Conservation (phyloP, 1,139 yeast species). For the Lodderomyces margitis region DNA sequence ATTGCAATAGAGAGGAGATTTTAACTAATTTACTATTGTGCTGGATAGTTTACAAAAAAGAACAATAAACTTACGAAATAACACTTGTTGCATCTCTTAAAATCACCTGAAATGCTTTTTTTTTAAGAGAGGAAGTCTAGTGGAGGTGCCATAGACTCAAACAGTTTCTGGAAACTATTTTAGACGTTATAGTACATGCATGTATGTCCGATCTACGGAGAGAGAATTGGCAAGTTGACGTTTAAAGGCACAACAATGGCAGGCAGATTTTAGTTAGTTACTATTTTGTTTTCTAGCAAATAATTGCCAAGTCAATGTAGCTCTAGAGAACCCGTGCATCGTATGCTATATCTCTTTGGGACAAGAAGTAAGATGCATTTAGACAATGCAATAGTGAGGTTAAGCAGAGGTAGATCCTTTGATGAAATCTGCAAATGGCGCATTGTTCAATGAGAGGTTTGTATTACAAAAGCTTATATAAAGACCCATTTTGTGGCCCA, state of each 20-base stretch:
- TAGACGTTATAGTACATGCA: not conserved
- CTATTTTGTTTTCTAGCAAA: too few relatives aligned
- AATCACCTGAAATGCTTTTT: not conserved
- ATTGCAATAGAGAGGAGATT: too few relatives aligned
- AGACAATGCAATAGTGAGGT: too few relatives aligned
- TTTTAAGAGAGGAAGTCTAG: too few relatives aligned
- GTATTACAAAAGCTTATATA: not conserved
- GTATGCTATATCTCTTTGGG: too few relatives aligned
- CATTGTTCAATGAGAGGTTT: too few relatives aligned
- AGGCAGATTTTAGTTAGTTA: not conserved
- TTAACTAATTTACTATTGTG: too few relatives aligned
- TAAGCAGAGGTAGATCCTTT: too few relatives aligned
- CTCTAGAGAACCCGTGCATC: not conserved
- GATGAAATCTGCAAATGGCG: too few relatives aligned
- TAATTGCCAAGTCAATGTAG: not conserved
- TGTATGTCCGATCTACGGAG: conserved; percentile 1
- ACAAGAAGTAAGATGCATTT: too few relatives aligned
- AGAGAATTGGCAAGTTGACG: not conserved
- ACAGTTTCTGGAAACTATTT: not conserved
- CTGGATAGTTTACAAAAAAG: too few relatives aligned
- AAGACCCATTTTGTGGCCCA: not conserved
- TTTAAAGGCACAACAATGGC: not conserved
- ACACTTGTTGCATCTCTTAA: not conserved
- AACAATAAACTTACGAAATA: too few relatives aligned
- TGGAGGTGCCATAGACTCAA: not conserved